Evolutionary conservation across 2,329 filamentous ascomycete species (phyloP), one percentile per base, ranked within the genome.

Genomic region (Alternaria infectoria): DNA sequence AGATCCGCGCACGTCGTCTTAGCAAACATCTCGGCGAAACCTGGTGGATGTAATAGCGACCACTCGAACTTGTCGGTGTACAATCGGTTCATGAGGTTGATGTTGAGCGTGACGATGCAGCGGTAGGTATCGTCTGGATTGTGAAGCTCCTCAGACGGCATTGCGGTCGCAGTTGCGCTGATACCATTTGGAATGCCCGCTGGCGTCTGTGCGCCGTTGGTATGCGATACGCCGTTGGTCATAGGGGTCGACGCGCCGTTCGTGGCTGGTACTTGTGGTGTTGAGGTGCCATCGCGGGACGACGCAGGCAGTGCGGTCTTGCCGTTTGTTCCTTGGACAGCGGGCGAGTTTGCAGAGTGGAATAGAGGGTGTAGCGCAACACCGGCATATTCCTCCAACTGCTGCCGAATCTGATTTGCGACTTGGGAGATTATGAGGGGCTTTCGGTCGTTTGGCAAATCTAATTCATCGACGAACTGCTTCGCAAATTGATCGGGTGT

Each of bases 51-150:
- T 17, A 97, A 85, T 19, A 99, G 84, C 6, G 95, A 98, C 95
- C 95, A 98, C 79, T 98, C 95, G 68, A 99, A 98, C 76, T 94
- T 97, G 84, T 99, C 96, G 4, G 93, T 96, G 80, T 97, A 98
- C 12, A 98, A 87, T 71, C 92, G 90, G 59, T 96, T 97, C 57
- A 93, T 90, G 21, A 98, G 86, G 75, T 97, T 97, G 74, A 99
- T 92, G 77, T 92, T 97, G 47, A 99, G 84, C 47, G 89, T 92
- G 70, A 99, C 90, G 72, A 98, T 91, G 78, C 96, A 98, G 52
- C 96, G 90, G 80, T 98, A 97, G 3, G 93, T 94, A 79, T 98
- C 95, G 76, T 97, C 94, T 5, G 93, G 93, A 76, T 97, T 97
- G 74, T 91, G 88, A 44, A 93, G 88, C 68, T 92, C 91, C 32